Base-by-base conservation (phyloP, 1,284 basidiomycete genomes). In the Ceratorhiza oryzae-sativae region DNA sequence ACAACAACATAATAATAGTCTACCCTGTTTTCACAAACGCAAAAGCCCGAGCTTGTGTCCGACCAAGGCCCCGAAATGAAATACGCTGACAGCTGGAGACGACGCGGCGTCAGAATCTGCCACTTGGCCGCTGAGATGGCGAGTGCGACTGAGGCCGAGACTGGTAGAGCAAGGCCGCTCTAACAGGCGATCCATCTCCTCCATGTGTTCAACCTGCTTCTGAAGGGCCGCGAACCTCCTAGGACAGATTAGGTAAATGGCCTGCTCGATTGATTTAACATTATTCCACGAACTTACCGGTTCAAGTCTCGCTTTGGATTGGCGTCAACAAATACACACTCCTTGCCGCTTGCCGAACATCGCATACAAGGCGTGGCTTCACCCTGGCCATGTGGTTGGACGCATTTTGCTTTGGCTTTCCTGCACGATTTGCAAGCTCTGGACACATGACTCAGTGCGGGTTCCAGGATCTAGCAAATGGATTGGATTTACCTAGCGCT, bases 341-440 rank as follows among this genome's bases (percentile, higher is more conserved):
- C 27, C 18, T 55, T 55, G 9, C 51, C 27, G 25, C 18, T 30
- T 15, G 51, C 30, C 51, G 51, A 55, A 18, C 51, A 55, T 3
- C 51, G 51, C 51, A 18, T 27, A 32, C 51, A 55, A 18, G 51
- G 51, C 5, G 51, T 18, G 15, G 23, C 32, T 15, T 55, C 51
- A 32, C 30, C 48, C 48, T 49, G 25, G 12, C 25, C 13, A 32
- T 55, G 27, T 15, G 51, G 25, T 15, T 30, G 25, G 25, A 55
- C 51, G 18, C 51, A 55, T 55, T 55, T 55, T 32, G 51, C 51
- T 32, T 55, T 55, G 13, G 51, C 51, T 30, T 32, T 55, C 32
- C 27, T 9, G 10, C 51, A 55, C 13, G 25, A 23, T 27, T 55
- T 55, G 25, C 51, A 55, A 27, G 51, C 51, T 18, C 51, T 55